These are phyloP conservation scores for Wickerhamomyces rabaulensis DNA, from an alignment of 805 yeast species.

Conservation along the genomic window DNA sequence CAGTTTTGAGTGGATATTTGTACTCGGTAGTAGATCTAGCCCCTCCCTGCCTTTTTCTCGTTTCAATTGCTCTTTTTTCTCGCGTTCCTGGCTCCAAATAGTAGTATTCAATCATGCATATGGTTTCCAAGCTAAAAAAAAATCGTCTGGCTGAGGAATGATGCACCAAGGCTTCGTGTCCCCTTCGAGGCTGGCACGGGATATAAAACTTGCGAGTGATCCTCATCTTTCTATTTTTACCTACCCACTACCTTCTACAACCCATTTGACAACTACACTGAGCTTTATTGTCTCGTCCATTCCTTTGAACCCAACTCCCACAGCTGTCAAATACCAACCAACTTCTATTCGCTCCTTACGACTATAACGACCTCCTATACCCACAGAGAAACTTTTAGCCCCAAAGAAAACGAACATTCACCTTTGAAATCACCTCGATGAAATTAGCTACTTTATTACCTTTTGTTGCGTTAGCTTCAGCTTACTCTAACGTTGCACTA, in stretches of 20 bases:
- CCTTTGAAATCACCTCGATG: slow-evolving; percentile 5
- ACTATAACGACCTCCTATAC: not conserved
- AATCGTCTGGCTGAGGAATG: not conserved
- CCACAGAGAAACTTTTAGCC: not conserved
- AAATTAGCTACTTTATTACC: slow-evolving; percentile 10
- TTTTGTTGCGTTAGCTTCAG: slow-evolving; percentile 13
- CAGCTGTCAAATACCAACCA: not conserved
- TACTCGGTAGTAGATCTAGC: too few relatives aligned
- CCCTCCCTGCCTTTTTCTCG: too few relatives aligned
- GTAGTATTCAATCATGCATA: too few relatives aligned
- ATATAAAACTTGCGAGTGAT: not conserved
- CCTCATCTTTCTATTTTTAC: not conserved
- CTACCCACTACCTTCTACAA: not conserved
- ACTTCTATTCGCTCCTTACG: not conserved
- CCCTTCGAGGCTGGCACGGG: not conserved
- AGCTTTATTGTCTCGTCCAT: not conserved
- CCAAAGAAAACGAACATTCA: not conserved
- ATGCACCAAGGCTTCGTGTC: not conserved
- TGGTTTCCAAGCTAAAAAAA: not conserved
- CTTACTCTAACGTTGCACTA: slow-evolving; percentile 20
- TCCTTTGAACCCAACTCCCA: not conserved
- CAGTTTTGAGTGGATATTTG: too few relatives aligned
- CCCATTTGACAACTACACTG: not conserved
- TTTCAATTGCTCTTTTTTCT: too few relatives aligned
- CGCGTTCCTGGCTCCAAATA: too few relatives aligned